Percentiles rank a stretch among this genome's conserved stretches.
Conservation (phyloP, 1,284 basidiomycete species). For the Trichosporon inkin region DNA sequence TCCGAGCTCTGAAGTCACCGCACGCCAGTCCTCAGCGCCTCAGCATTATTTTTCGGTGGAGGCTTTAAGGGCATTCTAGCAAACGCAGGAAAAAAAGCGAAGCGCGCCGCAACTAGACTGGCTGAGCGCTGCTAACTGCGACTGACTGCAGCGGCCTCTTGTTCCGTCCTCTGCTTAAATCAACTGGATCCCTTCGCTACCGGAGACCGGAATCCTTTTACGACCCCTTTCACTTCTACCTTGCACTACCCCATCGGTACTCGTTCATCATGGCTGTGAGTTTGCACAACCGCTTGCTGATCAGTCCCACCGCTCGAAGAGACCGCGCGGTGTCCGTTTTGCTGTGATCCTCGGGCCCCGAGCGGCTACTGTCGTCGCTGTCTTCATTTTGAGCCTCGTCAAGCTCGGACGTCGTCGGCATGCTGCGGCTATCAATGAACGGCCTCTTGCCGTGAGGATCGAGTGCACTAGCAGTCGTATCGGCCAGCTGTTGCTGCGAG, state of each 20-base stretch:
- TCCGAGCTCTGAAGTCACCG: neutral
- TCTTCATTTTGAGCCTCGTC: too few relatives aligned
- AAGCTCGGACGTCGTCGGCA: neutral
- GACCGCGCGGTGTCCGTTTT: too few relatives aligned
- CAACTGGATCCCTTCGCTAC: conserved; percentile 7
- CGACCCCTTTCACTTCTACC: neutral
- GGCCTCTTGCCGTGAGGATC: too few relatives aligned
- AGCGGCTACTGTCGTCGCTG: too few relatives aligned
- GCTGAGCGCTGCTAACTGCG: neutral
- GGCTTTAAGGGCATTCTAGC: conserved; percentile 7
- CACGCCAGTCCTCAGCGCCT: neutral
- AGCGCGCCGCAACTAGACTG: conserved; percentile 3
- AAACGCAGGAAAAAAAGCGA: conserved; percentile 8
- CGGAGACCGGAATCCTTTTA: neutral
- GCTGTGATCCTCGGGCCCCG: neutral
- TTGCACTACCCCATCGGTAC: conserved; percentile 2
- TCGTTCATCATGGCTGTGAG: conserved; percentile 18
- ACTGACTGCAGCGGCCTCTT: neutral
- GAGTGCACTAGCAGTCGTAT: too few relatives aligned
- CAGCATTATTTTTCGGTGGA: conserved; percentile 5
- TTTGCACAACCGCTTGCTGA: neutral
- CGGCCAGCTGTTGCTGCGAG: too few relatives aligned
- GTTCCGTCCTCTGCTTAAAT: conserved; percentile 7
- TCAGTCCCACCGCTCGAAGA: too few relatives aligned
- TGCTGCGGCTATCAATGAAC: neutral